These are phyloP conservation scores for Aspergillus puulaauensis DNA, from an alignment of 2,329 filamentous ascomycete genomes.

Conservation along the genomic window DNA sequence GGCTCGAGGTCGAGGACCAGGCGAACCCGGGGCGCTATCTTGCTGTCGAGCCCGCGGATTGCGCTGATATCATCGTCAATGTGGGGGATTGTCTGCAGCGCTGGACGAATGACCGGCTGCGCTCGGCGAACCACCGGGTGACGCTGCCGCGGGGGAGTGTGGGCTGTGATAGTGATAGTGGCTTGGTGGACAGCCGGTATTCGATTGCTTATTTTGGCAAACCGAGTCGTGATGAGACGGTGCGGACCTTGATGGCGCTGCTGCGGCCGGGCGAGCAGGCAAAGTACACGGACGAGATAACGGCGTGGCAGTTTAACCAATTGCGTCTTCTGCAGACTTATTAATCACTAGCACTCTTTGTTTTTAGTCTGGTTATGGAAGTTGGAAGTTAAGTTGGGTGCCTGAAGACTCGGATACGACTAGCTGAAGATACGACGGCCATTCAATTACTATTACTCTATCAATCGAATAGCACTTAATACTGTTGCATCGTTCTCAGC, in stretches of 20 bases:
- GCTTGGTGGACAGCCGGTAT: slow-evolving; percentile 17
- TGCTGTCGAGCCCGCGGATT: background rate
- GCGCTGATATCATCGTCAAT: slow-evolving; percentile 42
- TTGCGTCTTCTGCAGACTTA: background rate
- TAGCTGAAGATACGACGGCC: too few species aligned
- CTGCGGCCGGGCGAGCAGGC: background rate
- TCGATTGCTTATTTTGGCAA: slow-evolving; percentile 32
- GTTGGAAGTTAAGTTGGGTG: too few species aligned
- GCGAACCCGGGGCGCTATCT: slow-evolving; percentile 10
- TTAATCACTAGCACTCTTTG: too few species aligned
- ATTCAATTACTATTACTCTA: too few species aligned
- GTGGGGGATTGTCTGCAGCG: slow-evolving; percentile 55
- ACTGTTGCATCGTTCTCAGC: too few species aligned
- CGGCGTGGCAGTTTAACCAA: background rate
- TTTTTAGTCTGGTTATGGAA: too few species aligned
- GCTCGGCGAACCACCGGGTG: slow-evolving; percentile 49
- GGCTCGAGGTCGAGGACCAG: slow-evolving; percentile 24
- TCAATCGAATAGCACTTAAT: too few species aligned
- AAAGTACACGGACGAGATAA: background rate
- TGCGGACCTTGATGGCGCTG: background rate
- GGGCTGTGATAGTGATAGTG: slow-evolving; percentile 17
- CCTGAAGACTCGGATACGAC: too few species aligned
- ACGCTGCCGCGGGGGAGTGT: slow-evolving; percentile 20
- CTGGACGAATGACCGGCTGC: slow-evolving; percentile 51
- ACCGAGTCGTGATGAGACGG: slow-evolving; percentile 18